Percentiles rank a stretch among this genome's conserved stretches.
Conservation (phyloP, 2,329 filamentous ascomycete genomes). For the Hansfordia pulvinata region DNA sequence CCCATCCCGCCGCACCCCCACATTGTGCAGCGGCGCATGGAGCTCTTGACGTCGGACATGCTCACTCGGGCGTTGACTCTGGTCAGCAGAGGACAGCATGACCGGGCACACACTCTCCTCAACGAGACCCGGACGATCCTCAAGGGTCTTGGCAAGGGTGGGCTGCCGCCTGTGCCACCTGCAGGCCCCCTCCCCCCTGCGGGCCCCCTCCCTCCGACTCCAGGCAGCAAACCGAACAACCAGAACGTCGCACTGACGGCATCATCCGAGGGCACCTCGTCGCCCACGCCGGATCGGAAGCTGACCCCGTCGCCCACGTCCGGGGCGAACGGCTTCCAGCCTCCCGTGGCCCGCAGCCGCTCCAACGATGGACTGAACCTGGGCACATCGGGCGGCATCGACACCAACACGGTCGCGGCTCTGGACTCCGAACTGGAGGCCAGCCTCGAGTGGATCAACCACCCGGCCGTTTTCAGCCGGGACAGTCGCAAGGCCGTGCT, state of each 20-base stretch:
- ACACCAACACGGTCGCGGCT: conserved; percentile 66
- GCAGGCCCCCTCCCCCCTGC: conserved; percentile 20
- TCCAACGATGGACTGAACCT: conserved; percentile 46
- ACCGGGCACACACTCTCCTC: conserved; percentile 82
- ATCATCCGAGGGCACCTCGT: no score
- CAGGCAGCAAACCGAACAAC: conserved; percentile 23
- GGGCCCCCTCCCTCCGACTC: conserved; percentile 12
- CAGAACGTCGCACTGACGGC: no score
- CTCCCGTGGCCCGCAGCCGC: conserved; percentile 31
- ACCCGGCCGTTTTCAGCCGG: conserved; percentile 85
- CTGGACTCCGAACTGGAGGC: conserved; percentile 85
- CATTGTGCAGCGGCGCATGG: conserved; percentile 94
- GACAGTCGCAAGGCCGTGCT: conserved; percentile 92
- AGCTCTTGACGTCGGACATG: conserved; percentile 96
- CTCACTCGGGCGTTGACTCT: conserved; percentile 82
- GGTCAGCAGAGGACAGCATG: conserved; percentile 82
- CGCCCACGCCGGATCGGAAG: conserved; percentile 37
- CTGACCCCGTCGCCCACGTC: conserved; percentile 40
- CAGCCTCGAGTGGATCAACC: conserved; percentile 92
- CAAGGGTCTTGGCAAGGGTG: conserved; percentile 90
- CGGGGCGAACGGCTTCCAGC: conserved; percentile 27
- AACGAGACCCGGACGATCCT: conserved; percentile 90
- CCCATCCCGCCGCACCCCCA: conserved; percentile 91
- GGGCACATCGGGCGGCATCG: conserved; percentile 56
- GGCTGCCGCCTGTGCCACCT: conserved; percentile 76